Percentiles rank a stretch among this genome's conserved stretches.
These are phyloP conservation scores for Zalaria obscura DNA, from an alignment of 2,329 filamentous ascomycete species.

Conservation along the genomic window DNA sequence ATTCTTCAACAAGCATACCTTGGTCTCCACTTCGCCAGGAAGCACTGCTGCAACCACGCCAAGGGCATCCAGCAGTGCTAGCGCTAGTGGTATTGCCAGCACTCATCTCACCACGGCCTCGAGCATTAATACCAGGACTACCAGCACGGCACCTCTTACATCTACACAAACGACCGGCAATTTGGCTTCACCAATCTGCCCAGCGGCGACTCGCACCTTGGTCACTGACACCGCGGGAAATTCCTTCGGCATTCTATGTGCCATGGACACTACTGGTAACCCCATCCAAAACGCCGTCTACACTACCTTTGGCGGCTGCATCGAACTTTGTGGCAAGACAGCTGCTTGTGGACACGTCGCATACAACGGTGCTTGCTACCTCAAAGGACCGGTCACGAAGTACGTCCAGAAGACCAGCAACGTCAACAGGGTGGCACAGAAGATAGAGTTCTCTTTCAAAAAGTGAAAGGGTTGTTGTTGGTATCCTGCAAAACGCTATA, in stretches of 20 bases:
- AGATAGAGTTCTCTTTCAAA: too few species aligned
- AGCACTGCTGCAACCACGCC: too few species aligned
- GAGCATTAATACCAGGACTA: too few species aligned
- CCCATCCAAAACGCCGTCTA: neutral
- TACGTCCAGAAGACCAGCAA: too few species aligned
- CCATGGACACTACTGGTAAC: neutral
- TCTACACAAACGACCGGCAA: too few species aligned
- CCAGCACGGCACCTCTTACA: too few species aligned
- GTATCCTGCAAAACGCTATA: too few species aligned
- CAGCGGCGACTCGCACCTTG: neutral
- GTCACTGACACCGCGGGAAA: neutral
- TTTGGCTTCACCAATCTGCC: neutral
- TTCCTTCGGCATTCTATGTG: neutral
- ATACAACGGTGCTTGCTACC: neutral
- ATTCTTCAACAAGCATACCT: conserved; percentile 11
- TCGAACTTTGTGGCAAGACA: neutral
- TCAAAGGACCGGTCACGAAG: neutral
- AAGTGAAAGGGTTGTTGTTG: too few species aligned
- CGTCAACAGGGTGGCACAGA: too few species aligned
- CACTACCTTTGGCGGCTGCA: neutral
- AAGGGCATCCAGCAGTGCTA: too few species aligned
- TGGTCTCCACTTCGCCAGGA: conserved; percentile 1
- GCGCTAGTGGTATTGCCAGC: too few species aligned
- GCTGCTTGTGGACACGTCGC: neutral
- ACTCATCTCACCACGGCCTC: too few species aligned